Conservation (phyloP, 2,329 filamentous ascomycete species). For the Penicillium sp. region DNA sequence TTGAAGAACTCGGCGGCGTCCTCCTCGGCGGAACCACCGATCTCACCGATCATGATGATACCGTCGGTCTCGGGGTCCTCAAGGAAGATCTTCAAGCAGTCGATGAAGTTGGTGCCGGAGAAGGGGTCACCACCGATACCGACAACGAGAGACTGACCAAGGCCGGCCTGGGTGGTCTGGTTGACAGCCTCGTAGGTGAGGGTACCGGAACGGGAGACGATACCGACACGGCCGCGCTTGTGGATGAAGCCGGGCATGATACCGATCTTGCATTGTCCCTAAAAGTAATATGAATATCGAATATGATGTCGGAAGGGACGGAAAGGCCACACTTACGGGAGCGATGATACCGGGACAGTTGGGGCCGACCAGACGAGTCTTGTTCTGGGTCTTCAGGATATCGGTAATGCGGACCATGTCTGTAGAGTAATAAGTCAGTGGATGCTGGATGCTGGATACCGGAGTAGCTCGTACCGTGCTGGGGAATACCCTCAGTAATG, state of each 20-base stretch:
- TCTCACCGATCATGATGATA: constrained; percentile 99
- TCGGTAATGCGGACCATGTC: constrained; percentile 99
- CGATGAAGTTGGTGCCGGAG: constrained; percentile 99
- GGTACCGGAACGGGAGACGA: constrained; percentile 96
- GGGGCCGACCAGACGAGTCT: constrained; percentile 93
- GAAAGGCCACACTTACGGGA: constrained; percentile 50
- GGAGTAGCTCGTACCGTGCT: constrained; percentile 71
- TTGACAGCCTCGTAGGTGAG: constrained; percentile 99
- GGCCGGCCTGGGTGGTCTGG: constrained; percentile 95
- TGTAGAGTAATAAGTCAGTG: constrained; percentile 38
- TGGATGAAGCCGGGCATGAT: constrained; percentile 99
- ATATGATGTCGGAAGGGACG: not conserved
- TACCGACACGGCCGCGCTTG: constrained; percentile 97
- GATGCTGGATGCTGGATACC: not conserved
- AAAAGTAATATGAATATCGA: constrained; percentile 27
- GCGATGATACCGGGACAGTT: constrained; percentile 99
- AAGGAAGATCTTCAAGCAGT: constrained; percentile 96
- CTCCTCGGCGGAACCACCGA: constrained; percentile 95
- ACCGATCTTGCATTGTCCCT: constrained; percentile 98
- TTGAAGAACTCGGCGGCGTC: constrained; percentile 96
- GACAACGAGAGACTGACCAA: constrained; percentile 96
- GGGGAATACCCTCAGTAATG: constrained; percentile 96
- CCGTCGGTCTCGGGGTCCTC: constrained; percentile 95
- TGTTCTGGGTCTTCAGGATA: constrained; percentile 95
- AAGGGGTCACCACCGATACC: constrained; percentile 99